phyloP scores from a whole-genome alignment of 2,329 filamentous ascomycete species.

The Aspergillus brasiliensis region DNA sequence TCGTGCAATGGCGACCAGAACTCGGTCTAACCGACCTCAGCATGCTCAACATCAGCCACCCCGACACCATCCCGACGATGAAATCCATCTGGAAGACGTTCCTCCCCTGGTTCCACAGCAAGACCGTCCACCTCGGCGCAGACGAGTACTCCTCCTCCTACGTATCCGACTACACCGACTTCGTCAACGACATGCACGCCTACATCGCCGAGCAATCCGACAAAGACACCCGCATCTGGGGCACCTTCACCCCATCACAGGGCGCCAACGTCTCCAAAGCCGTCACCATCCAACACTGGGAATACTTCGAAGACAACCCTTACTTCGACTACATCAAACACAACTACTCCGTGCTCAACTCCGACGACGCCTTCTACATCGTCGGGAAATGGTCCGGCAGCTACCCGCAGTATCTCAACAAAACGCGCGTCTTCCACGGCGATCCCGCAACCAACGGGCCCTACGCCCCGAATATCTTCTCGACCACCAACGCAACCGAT shows the following conservation, averaged over 20 bases:
- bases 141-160: constrained; percentile 55
- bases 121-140: constrained; percentile 58
- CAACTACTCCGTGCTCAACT: constrained; percentile 55
- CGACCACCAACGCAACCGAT: constrained; percentile 48
- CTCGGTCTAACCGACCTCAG: constrained; percentile 52
- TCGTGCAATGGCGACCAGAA: constrained; percentile 59
- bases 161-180: constrained; percentile 52
- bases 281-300: constrained; percentile 57
- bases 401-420: constrained; percentile 48
- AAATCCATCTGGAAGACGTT: constrained; percentile 46
- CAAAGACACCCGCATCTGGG: constrained; percentile 56
- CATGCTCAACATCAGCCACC: constrained; percentile 56
- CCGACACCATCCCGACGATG: constrained; percentile 55
- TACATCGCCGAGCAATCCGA: constrained; percentile 44
- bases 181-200: constrained; percentile 48
- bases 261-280: constrained; percentile 46
- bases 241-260: constrained; percentile 51
- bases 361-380: constrained; percentile 54
- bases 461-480: constrained; percentile 53
- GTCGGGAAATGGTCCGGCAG: constrained; percentile 52
- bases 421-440: constrained; percentile 47
- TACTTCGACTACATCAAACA: constrained; percentile 52
- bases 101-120: constrained; percentile 58
- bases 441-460: constrained; percentile 38
- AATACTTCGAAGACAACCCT: constrained; percentile 54